Evolutionary conservation across 352 stramenopile species (phyloP), one percentile per base, ranked within the genome.

Genomic region (Phytopythium litorale): DNA sequence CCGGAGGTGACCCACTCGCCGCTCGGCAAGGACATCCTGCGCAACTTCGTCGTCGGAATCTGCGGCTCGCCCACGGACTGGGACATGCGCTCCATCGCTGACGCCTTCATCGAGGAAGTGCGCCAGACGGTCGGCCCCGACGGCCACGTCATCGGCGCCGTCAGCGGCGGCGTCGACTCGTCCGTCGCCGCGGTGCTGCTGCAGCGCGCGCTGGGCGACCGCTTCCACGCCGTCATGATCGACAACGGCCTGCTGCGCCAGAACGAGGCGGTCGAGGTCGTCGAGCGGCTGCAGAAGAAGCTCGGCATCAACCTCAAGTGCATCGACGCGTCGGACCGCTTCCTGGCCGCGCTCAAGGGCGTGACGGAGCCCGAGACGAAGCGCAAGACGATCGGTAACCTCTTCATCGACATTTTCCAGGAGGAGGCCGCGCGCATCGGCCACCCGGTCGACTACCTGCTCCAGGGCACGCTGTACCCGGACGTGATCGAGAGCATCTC

Each of bases 211-310:
- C 98, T 99, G 42, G 96, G 96, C 40, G 87, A 99, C 78, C 85
- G 97, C 45, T 99, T 99, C 77, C 97, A 99, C 83, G 97, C 97
- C n/a, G 92, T 99, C 40, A 79, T 99, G 50, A 98, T 99, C n/a
- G 98, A 99, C 85, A 99, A 99, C 73, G 98, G 97, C 0, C 96
- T 98, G 46, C 75, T 99, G 55, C 87, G 98, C 49, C 88, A 98
- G 74, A 91, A 99, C 72, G 98, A 99, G 76, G 87, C 96, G 23
- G 71, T 67, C 0, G 89, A 98, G 54, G 95, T 98, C 46, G 76
- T 98, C 12, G 79, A 97, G 8, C 88, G 92, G 43, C 74, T 98
- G 40, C 74, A 90, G 68, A 91, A 87, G 45, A 92, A 97, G 66
- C 74, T 97, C 12, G 85, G 86, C 64, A 98, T 99, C 66, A 99